Base-by-base conservation (phyloP, 1,284 basidiomycete genomes). In the Laetiporus sulphureus region DNA sequence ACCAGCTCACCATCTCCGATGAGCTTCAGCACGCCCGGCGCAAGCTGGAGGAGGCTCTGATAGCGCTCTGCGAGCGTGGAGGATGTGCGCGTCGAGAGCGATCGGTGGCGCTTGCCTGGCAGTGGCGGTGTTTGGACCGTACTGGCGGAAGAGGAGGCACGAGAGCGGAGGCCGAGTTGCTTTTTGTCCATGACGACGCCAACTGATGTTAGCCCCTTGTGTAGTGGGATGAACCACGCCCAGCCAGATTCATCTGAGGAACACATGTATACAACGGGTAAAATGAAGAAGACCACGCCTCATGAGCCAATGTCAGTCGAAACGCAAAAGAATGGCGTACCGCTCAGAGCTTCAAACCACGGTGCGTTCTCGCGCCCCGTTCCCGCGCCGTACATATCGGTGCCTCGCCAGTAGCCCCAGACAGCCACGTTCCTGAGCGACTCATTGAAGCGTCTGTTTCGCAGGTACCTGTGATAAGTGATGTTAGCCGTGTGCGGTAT, bases 171-270 rank as follows among this genome's bases (percentile, higher is more conserved):
- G 19, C 58, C 59, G 42, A 58, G 56, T 40, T 56, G 48, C 45
- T 72, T 71, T 52, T 86, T 74, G 50, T 83, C 74, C 67, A 83
- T 77, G 20, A 87, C 83, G 27, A 88, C 58, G 13, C 84, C 84
- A 5, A 87, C 66, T 2, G 83, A 87, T 0, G 77, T 78, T 7
- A 76, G 71, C 7, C 77, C 80, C 42, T 79, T 70, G 54, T 82
- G 75, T 22, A 88, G 67, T 20, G 84, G 84, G 41, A 88, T 88
- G 44, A 81, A 83, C 84, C 85, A 88, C 6, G 68, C 72, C 79
- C 83, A 88, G 5, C 84, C 84, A 5, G 79, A 76, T 59, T 84
- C 78, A 48, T 87, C 84, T 86, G 48, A n/a, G 21, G 34, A 19
- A n/a, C 22, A 20, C 11, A 11, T 32, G 15, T 27, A 32, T 22